phyloP scores from a whole-genome alignment of 2,329 filamentous ascomycete species.

The Cryphonectria japonica region DNA sequence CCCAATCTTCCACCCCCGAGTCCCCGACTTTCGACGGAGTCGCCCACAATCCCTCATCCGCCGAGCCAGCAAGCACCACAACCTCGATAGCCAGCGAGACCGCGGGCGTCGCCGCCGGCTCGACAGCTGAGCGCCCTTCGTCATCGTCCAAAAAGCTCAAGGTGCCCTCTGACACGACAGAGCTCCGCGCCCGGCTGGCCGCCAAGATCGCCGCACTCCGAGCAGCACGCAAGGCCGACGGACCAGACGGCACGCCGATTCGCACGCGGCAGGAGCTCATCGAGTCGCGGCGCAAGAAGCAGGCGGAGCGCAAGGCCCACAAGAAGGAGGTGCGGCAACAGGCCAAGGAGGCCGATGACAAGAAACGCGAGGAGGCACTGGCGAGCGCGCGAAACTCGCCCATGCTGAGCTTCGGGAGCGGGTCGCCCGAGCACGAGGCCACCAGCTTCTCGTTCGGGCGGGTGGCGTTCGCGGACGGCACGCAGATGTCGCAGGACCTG shows the following conservation, averaged over 20 bases:
- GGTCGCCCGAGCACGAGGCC: conserved; percentile 42
- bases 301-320: conserved; percentile 81
- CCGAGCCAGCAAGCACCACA: conserved; percentile 58
- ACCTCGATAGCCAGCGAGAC: conserved; percentile 73
- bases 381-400: conserved; percentile 64
- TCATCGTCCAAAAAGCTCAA: conserved; percentile 69
- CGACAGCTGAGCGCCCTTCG: conserved; percentile 43
- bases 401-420: conserved; percentile 50
- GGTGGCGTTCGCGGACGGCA: conserved; percentile 87
- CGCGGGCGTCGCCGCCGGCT: conserved; percentile 36
- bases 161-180: conserved; percentile 71
- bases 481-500: conserved; percentile 74
- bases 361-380: conserved; percentile 64
- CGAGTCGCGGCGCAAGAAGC: conserved; percentile 84
- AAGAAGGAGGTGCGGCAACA: conserved; percentile 83
- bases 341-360: conserved; percentile 79
- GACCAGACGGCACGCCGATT: conserved; percentile 77
- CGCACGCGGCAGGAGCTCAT: conserved; percentile 90
- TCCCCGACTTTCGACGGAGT: conserved; percentile 65
- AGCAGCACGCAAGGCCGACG: conserved; percentile 84
- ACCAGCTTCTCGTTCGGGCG: conserved; percentile 88
- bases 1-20: conserved; percentile 54
- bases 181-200: conserved; percentile 76
- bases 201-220: conserved; percentile 85
- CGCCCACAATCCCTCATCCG: conserved; percentile 43